Evolutionary conservation across 1,284 basidiomycete species (phyloP).

Genomic region (Ustilago xerochloae): DNA sequence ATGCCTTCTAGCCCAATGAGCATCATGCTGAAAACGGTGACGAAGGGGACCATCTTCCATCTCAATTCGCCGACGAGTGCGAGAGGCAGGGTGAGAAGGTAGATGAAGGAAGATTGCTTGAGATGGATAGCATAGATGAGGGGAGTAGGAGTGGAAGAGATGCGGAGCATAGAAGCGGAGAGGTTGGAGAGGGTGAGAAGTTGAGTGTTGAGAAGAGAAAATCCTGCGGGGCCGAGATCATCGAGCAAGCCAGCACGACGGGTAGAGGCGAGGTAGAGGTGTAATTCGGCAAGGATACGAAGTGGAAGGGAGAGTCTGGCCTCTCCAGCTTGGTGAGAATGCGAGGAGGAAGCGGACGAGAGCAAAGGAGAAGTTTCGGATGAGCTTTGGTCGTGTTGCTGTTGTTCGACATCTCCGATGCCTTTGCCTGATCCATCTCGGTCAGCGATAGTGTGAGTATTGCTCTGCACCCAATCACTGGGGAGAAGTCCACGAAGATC

Average conservation of each 20-base stretch:
- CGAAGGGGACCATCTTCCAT: slow-evolving; percentile 80
- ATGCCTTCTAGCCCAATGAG: slow-evolving; percentile 94
- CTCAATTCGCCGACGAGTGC: slow-evolving; percentile 32
- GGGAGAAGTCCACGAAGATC: slow-evolving; percentile 32
- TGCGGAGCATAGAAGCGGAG: slow-evolving; percentile 83
- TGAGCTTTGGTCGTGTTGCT: background rate
- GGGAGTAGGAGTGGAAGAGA: slow-evolving; percentile 38
- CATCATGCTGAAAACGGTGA: slow-evolving; percentile 79
- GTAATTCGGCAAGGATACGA: slow-evolving; percentile 38
- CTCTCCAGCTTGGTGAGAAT: background rate
- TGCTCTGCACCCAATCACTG: slow-evolving; percentile 11
- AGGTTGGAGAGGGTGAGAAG: slow-evolving; percentile 80
- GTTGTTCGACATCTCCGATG: slow-evolving; percentile 4
- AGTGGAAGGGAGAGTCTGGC: slow-evolving; percentile 4
- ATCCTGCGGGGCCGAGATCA: slow-evolving; percentile 47
- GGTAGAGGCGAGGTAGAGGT: slow-evolving; percentile 34
- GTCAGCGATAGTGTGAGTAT: background rate
- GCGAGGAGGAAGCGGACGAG: background rate
- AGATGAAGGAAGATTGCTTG: slow-evolving; percentile 79
- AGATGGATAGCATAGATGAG: slow-evolving; percentile 80
- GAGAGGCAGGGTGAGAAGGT: slow-evolving; percentile 32
- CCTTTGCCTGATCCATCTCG: background rate
- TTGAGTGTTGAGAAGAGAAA: slow-evolving; percentile 30
- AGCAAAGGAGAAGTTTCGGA: slow-evolving; percentile 10
- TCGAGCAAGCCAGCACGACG: slow-evolving; percentile 38